phyloP scores from a whole-genome alignment of 2,329 filamentous ascomycete species.

The Bipolaris gigantea region DNA sequence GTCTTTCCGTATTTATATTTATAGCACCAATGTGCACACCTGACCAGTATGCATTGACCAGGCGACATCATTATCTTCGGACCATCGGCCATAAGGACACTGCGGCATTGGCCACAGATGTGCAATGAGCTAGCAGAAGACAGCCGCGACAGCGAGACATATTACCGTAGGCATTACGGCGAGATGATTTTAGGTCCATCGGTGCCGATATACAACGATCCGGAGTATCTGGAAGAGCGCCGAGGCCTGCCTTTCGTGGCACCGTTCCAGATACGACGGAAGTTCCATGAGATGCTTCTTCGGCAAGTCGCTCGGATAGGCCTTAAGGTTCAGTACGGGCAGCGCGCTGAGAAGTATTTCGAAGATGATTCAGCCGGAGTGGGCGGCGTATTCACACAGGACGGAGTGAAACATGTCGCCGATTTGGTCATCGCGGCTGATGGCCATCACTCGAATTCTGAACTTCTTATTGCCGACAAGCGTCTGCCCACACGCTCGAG shows the following conservation, averaged over 20 bases:
- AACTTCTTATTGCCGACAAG: conserved; percentile 1
- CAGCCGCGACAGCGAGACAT: conserved; percentile 53
- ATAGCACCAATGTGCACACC: not conserved
- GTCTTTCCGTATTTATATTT: not conserved
- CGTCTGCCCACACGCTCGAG: conserved; percentile 1
- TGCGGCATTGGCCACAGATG: conserved; percentile 56
- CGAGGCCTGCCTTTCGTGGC: conserved; percentile 1
- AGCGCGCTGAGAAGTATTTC: not conserved
- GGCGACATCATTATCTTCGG: conserved; percentile 59
- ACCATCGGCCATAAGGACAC: conserved; percentile 53
- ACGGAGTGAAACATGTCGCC: not conserved
- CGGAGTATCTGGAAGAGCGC: not conserved
- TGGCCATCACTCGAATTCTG: not conserved
- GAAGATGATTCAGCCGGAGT: not conserved
- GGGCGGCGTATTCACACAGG: not conserved
- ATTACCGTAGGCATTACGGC: conserved; percentile 49
- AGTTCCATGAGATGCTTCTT: conserved; percentile 10
- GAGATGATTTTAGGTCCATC: conserved; percentile 36
- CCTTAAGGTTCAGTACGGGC: conserved; percentile 1
- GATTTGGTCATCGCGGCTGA: conserved; percentile 1
- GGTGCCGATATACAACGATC: not conserved
- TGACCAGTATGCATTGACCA: not conserved
- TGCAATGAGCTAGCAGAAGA: conserved; percentile 51
- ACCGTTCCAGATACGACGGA: conserved; percentile 4
- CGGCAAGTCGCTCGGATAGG: conserved; percentile 6